Percentiles rank a stretch among this genome's conserved stretches.
phyloP scores from a whole-genome alignment of 1,284 basidiomycete genomes.

The Trametes polyzona region DNA sequence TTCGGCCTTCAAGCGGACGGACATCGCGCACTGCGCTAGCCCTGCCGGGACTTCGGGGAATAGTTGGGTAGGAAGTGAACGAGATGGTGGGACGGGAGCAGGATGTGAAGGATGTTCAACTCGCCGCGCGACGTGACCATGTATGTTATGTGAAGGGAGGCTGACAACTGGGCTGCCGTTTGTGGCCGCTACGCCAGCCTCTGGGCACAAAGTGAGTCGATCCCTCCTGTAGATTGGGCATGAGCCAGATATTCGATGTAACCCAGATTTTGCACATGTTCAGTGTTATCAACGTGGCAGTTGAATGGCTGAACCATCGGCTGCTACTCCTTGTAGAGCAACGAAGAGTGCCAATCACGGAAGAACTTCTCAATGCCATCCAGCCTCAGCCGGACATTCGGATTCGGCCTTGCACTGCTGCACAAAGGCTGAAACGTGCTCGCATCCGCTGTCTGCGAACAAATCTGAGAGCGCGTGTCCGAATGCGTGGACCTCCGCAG shows the following conservation, averaged over 20 bases:
- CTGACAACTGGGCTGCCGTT: no score
- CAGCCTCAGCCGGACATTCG: background rate
- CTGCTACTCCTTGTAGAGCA: no score
- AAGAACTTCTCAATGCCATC: background rate
- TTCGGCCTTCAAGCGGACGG: background rate
- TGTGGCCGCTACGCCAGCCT: no score
- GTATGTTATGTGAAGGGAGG: background rate
- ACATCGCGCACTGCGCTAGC: background rate
- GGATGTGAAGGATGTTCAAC: background rate
- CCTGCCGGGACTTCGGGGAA: background rate
- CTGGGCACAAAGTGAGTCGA: no score
- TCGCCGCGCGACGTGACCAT: no score
- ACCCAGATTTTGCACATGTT: no score
- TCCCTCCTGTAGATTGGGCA: no score
- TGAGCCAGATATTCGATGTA: no score
- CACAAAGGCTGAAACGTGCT: background rate
- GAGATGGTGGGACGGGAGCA: background rate
- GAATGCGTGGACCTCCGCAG: constrained; percentile 6
- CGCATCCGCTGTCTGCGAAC: background rate
- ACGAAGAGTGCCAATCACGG: no score
- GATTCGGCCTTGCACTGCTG: background rate
- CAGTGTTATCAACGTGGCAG: no score
- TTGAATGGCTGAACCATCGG: no score
- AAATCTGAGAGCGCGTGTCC: background rate
- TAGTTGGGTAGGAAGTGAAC: background rate